Evolutionary conservation across 768 basidiomycete genomes (phyloP).

Genomic region (Agrocybe chaxingu): DNA sequence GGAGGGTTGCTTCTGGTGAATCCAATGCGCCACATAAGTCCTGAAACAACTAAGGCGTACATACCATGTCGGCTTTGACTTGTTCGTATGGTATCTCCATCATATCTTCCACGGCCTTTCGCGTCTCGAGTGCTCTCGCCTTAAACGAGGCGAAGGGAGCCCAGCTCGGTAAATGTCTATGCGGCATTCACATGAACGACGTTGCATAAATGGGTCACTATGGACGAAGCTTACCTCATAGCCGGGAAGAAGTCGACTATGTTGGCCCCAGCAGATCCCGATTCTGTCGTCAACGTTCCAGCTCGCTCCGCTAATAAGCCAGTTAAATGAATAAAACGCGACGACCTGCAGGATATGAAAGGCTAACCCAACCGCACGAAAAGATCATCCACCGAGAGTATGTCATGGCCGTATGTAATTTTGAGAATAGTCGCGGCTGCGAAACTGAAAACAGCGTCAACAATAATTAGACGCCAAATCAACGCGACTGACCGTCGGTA

Average conservation of each 20-base stretch:
- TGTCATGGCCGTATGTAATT: conserved; percentile 45
- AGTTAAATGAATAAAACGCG: conserved; percentile 1
- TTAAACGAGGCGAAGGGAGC: conserved; percentile 47
- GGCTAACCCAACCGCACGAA: conserved; percentile 40
- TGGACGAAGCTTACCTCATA: conserved; percentile 28
- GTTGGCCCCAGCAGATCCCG: conserved; percentile 43
- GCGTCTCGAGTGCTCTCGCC: conserved; percentile 37
- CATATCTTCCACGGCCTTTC: conserved; percentile 43
- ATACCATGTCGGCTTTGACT: conserved; percentile 47
- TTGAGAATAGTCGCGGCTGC: conserved; percentile 46
- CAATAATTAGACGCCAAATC: background rate
- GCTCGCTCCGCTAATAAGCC: conserved; percentile 38
- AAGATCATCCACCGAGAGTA: conserved; percentile 39
- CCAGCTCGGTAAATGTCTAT: conserved; percentile 48
- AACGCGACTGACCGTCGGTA: conserved; percentile 32
- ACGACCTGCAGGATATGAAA: background rate
- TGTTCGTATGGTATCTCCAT: conserved; percentile 49
- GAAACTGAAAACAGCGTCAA: conserved; percentile 27
- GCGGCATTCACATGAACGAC: background rate
- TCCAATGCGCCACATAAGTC: conserved; percentile 13
- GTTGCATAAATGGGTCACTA: background rate
- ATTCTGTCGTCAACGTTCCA: conserved; percentile 40
- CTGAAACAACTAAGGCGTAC: conserved; percentile 7
- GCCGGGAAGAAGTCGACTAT: conserved; percentile 49
- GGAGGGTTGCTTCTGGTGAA: conserved; percentile 9